phyloP scores from a whole-genome alignment of 768 basidiomycete species.

The Agrocybe chaxingu region DNA sequence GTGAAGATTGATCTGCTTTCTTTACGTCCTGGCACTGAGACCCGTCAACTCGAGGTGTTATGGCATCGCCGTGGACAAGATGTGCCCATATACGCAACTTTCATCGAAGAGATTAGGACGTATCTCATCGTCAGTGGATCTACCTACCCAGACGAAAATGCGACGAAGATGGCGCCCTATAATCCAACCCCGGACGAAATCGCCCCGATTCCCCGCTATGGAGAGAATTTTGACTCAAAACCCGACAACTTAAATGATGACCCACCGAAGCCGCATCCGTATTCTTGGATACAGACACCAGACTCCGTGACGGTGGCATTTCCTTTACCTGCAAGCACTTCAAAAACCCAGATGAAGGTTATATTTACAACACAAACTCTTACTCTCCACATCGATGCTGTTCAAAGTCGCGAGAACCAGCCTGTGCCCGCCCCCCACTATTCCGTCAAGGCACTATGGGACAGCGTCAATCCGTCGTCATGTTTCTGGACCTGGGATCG shows the following conservation, averaged over 20 bases:
- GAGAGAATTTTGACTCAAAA: conserved; percentile 45
- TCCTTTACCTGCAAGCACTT: conserved; percentile 70
- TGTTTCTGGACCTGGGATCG: conserved; percentile 94
- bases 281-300: conserved; percentile 89
- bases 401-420: conserved; percentile 15
- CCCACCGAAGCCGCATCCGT: conserved; percentile 64
- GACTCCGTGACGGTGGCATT: conserved; percentile 84
- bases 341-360: conserved; percentile 63
- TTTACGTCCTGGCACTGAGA: conserved; percentile 23
- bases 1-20: conserved; percentile 46
- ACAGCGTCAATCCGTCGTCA: conserved; percentile 66
- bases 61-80: conserved; percentile 72
- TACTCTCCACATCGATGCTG: conserved; percentile 54
- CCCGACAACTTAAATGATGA: conserved; percentile 14
- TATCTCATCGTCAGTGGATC: conserved; percentile 62
- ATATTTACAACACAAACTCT: conserved; percentile 62
- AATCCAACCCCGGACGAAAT: conserved; percentile 66
- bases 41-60: conserved; percentile 44
- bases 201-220: conserved; percentile 62
- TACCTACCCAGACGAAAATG: conserved; percentile 42
- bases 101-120: conserved; percentile 38
- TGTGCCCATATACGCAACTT: conserved; percentile 60
- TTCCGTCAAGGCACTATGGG: conserved; percentile 72
- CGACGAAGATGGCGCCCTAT: conserved; percentile 32
- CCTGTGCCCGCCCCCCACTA: conserved; percentile 52